Conservation (phyloP, 768 basidiomycete species). For the Boletus insuetus region DNA sequence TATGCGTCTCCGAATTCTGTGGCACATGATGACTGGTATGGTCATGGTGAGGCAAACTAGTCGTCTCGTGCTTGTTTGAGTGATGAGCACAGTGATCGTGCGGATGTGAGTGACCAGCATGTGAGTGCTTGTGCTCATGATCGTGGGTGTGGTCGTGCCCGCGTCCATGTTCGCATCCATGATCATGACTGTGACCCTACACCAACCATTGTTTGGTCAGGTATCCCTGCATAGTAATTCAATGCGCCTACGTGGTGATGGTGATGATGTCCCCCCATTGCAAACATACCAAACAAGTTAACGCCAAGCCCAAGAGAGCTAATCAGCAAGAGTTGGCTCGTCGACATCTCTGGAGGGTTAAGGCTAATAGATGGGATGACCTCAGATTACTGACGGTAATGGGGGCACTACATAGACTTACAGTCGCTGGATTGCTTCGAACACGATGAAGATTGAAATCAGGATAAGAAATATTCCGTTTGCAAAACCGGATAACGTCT, state of each 20-base stretch:
- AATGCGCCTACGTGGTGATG: conserved; percentile 60
- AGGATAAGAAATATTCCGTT: conserved; percentile 93
- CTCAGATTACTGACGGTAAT: background rate
- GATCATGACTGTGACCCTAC: conserved; percentile 20
- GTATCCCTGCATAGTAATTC: background rate
- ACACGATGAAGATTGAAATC: conserved; percentile 97
- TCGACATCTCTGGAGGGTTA: conserved; percentile 98
- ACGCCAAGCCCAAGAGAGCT: conserved; percentile 88
- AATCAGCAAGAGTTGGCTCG: conserved; percentile 85
- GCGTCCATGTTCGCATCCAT: conserved; percentile 14
- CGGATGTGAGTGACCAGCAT: conserved; percentile 34
- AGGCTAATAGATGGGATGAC: conserved; percentile 43
- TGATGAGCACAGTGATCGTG: too few relatives aligned
- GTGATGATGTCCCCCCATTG: conserved; percentile 95
- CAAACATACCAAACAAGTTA: conserved; percentile 98
- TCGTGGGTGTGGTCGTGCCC: conserved; percentile 13
- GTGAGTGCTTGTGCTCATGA: conserved; percentile 30
- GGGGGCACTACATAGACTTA: conserved; percentile 36
- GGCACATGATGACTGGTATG: conserved; percentile 23
- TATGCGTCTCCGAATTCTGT: conserved; percentile 9
- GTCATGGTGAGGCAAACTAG: conserved; percentile 15
- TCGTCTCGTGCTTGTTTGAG: conserved; percentile 9
- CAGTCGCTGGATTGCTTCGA: conserved; percentile 96
- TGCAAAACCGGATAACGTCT: conserved; percentile 96
- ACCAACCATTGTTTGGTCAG: background rate